Base-by-base conservation (phyloP, 805 yeast genomes). In the Sugiyamaella qingdaonensis region DNA sequence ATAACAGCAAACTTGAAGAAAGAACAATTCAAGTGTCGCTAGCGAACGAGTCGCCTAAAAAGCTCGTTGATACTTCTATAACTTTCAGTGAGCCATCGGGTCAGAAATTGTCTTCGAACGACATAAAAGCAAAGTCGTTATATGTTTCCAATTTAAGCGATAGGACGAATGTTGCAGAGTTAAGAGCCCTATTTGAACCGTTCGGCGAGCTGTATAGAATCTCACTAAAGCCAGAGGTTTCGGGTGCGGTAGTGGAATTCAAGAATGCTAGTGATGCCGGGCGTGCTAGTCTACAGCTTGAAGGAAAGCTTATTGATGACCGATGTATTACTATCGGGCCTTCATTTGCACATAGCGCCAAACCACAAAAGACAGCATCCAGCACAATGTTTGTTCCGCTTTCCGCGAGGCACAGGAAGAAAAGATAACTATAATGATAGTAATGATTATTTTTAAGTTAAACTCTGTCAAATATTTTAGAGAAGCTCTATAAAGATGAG, bases 11-110 rank as follows among this genome's bases (percentile, higher is more conserved):
- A 2, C 55, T 85, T 1, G 73, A 73, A 37, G 82, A 77, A 0
- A 66, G 86, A 42, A 65, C 60, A 0, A 69, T 87, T 1, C 69
- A 69, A 10, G 85, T 84, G 0, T 68, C 73, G 0, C 63, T 77
- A 4, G 79, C 87, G 5, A 55, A 48, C n/a, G 50, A 27, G 34
- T 42, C 49, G 8, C 21, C 33, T 11, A 49, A 27, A 14, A 24
- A 35, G 18, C 16, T 14, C 43, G 32, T 32, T 10, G 33, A 48
- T 14, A 35, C 39, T 13, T 24, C 50, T 9, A 14, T 11, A 14
- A 46, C 37, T 35, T 18, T 24, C n/a, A 19, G 11, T 10, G 33
- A 35, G 1, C 36, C 51, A 16, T 11, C 16, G 2, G 13, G 11
- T 19, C 21, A 10, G 24, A 49, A 37, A 14, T 11, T 27, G 31